Conservation (phyloP, 1,284 basidiomycete species). For the Grifola frondosa region DNA sequence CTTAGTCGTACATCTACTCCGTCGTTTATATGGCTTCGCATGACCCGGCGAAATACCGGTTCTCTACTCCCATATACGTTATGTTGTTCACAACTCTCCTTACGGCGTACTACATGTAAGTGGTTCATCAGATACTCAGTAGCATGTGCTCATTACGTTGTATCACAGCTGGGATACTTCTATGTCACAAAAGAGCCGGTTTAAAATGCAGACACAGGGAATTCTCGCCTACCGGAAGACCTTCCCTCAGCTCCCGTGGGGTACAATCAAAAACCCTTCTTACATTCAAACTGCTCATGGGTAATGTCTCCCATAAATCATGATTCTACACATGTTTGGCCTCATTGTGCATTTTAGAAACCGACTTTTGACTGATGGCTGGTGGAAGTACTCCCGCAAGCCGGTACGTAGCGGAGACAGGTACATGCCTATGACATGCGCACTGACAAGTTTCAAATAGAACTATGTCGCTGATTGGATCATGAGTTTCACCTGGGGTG, state of each 20-base stretch:
- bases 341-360: conserved; percentile 48
- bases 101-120: conserved; percentile 83
- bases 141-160: not conserved
- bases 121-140: conserved; percentile 13
- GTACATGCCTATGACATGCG: not conserved
- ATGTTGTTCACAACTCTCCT: conserved; percentile 75
- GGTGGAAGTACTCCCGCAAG: conserved; percentile 91
- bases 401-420: conserved; percentile 69
- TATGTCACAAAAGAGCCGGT: conserved; percentile 97
- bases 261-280: conserved; percentile 84
- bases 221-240: conserved; percentile 84
- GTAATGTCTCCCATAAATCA: too few relatives aligned
- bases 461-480: conserved; percentile 89
- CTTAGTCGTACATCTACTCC: conserved; percentile 94
- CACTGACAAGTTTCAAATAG: conserved; percentile 31
- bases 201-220: conserved; percentile 96
- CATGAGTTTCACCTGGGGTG: conserved; percentile 90
- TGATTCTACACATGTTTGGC: not conserved
- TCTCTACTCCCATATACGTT: conserved; percentile 77
- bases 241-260: conserved; percentile 93
- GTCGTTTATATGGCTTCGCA: conserved; percentile 98
- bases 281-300: conserved; percentile 95
- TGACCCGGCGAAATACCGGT: conserved; percentile 84
- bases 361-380: conserved; percentile 81
- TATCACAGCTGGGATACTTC: conserved; percentile 82